Conservation (phyloP, 2,329 filamentous ascomycete genomes). For the Clarireedia homoeocarpa region DNA sequence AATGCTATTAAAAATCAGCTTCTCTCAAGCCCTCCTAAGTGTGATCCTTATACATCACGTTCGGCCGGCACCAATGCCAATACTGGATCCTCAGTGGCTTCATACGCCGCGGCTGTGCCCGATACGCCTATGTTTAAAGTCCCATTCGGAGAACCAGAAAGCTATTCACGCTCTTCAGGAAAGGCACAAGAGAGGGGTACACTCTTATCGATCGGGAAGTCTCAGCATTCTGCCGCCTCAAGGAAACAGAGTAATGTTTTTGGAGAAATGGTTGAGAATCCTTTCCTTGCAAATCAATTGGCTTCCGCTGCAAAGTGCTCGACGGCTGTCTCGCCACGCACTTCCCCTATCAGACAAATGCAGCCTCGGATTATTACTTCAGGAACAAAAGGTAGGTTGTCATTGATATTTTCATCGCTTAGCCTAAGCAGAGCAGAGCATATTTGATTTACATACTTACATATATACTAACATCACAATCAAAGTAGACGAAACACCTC, state of each 20-base stretch:
- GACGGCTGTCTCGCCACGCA: not conserved
- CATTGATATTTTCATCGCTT: not conserved
- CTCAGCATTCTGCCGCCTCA: not conserved
- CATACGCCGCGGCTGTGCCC: not conserved
- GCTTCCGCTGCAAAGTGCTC: not conserved
- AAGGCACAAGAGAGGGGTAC: not conserved
- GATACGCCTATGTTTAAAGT: not conserved
- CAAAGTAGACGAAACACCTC: not conserved
- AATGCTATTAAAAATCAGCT: not conserved
- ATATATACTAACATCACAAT: not conserved
- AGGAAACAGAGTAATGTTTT: conserved; percentile 8
- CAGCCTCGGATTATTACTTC: not conserved
- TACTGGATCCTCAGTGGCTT: not conserved
- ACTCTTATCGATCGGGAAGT: not conserved
- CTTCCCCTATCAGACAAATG: not conserved
- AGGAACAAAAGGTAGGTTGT: not conserved
- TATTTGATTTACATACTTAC: not conserved
- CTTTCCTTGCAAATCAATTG: not conserved
- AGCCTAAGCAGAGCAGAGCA: no score
- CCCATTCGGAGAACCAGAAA: not conserved
- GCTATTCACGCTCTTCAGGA: not conserved
- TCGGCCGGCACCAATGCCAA: not conserved
- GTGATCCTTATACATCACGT: not conserved
- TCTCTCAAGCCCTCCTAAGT: not conserved
- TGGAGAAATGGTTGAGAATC: conserved; percentile 7